A percentile compares a stretch with the other conserved stretches of the same genome.
These are phyloP conservation scores for Carex scoparia DNA, from an alignment of 176 grass and related monocot genomes.

Conservation along the genomic window DNA sequence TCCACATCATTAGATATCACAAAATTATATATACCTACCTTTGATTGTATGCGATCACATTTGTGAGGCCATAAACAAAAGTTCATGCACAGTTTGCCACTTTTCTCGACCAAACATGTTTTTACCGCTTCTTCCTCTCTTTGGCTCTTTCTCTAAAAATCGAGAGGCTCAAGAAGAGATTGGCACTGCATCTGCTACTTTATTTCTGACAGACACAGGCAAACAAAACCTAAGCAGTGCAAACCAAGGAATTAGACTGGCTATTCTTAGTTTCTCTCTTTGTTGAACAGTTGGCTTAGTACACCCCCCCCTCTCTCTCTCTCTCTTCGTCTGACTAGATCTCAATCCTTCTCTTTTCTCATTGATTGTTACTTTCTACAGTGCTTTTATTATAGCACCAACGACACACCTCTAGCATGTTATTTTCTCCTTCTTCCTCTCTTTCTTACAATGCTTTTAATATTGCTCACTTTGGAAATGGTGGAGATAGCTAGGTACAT, in stretches of 20 bases:
- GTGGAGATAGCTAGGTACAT: neutral
- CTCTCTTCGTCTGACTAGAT: neutral
- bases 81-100: neutral
- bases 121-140: neutral
- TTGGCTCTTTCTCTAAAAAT: neutral
- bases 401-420: neutral
- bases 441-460: neutral
- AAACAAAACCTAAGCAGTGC: neutral
- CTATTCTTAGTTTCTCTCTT: constrained; percentile 13
- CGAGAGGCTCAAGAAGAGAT: too few relatives aligned
- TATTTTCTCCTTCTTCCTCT: constrained; percentile 9
- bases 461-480: constrained; percentile 18
- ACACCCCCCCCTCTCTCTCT: neutral
- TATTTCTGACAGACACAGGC: neutral
- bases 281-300: neutral
- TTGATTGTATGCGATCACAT: neutral
- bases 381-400: constrained; percentile 10
- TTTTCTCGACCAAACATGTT: constrained; percentile 3
- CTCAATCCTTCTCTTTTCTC: neutral
- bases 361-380: constrained; percentile 5
- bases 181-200: neutral
- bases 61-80: neutral
- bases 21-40: neutral
- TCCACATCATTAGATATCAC: neutral
- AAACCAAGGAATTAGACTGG: constrained; percentile 5